Evolutionary conservation across 1,139 yeast species (phyloP).

Genomic region (Geotrichum australiense): DNA sequence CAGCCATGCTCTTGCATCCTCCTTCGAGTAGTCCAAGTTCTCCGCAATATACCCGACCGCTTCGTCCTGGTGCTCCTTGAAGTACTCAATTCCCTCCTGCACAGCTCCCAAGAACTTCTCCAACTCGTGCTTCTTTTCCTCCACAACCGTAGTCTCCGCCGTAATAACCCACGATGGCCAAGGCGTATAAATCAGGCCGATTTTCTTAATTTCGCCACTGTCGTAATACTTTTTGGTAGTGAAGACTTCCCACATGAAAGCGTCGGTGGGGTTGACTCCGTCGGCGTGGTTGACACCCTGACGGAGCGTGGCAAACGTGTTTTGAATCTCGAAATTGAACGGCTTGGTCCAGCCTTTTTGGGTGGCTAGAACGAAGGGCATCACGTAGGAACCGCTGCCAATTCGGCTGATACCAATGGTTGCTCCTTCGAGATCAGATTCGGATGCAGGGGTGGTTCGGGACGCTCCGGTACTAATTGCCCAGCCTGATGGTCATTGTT

Average conservation of each 20-base stretch:
- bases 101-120: slow-evolving; percentile 46
- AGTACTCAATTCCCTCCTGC: slow-evolving; percentile 62
- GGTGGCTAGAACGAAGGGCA: slow-evolving; percentile 78
- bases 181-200: slow-evolving; percentile 88
- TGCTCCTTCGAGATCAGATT: slow-evolving; percentile 51
- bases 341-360: slow-evolving; percentile 42
- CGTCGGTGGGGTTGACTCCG: slow-evolving; percentile 50
- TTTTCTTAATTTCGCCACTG: slow-evolving; percentile 64
- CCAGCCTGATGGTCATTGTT: slow-evolving; percentile 45
- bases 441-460: slow-evolving; percentile 46
- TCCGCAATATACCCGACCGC: slow-evolving; percentile 58
- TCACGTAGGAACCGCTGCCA: slow-evolving; percentile 87
- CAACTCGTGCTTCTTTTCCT: slow-evolving; percentile 30
- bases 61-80: slow-evolving; percentile 52
- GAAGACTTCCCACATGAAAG: slow-evolving; percentile 94
- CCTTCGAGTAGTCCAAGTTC: slow-evolving; percentile 67
- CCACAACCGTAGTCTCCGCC: slow-evolving; percentile 38
- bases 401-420: slow-evolving; percentile 79
- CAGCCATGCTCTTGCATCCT: slow-evolving; percentile 75
- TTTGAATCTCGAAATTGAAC: slow-evolving; percentile 48
- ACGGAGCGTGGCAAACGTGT: slow-evolving; percentile 68
- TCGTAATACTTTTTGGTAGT: slow-evolving; percentile 84
- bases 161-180: slow-evolving; percentile 95
- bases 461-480: slow-evolving; percentile 71
- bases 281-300: slow-evolving; percentile 60